These are phyloP conservation scores for Collybiopsis luxurians DNA, from an alignment of 768 basidiomycete genomes.

Conservation along the genomic window DNA sequence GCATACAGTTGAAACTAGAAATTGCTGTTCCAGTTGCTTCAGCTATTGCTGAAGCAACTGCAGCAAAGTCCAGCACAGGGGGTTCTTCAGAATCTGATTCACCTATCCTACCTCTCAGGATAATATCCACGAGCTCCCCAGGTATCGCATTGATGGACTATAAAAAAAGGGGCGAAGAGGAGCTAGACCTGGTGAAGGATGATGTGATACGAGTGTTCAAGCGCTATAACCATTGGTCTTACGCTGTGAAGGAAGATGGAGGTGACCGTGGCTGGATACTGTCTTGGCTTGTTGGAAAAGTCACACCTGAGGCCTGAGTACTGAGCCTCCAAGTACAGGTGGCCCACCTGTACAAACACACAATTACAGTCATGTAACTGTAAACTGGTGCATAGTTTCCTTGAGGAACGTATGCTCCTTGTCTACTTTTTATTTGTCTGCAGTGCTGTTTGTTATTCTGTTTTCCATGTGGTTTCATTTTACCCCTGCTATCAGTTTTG, in stretches of 20 bases:
- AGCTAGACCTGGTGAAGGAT: conserved; percentile 86
- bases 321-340: conserved; percentile 44
- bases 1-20: too few relatives aligned
- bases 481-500: too few relatives aligned
- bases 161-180: conserved; percentile 89
- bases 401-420: too few relatives aligned
- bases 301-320: conserved; percentile 46
- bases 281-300: conserved; percentile 96
- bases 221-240: conserved; percentile 97
- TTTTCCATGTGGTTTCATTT: too few relatives aligned
- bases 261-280: too few relatives aligned
- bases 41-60: conserved; percentile 80
- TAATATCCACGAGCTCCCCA: conserved; percentile 97
- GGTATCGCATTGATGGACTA: conserved; percentile 97
- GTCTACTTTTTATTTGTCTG: too few relatives aligned
- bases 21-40: conserved; percentile 88
- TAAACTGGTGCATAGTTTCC: not conserved
- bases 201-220: conserved; percentile 92
- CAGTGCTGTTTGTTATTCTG: too few relatives aligned
- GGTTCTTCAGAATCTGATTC: conserved; percentile 35
- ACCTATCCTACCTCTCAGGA: conserved; percentile 81
- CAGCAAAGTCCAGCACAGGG: conserved; percentile 43
- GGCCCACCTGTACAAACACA: conserved; percentile 32
- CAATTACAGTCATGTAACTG: conserved; percentile 21
- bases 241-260: conserved; percentile 90